Percentiles rank a stretch among this genome's conserved stretches.
Conservation (phyloP, 1,284 basidiomycete genomes). For the Cystobasidiaceae sp. region DNA sequence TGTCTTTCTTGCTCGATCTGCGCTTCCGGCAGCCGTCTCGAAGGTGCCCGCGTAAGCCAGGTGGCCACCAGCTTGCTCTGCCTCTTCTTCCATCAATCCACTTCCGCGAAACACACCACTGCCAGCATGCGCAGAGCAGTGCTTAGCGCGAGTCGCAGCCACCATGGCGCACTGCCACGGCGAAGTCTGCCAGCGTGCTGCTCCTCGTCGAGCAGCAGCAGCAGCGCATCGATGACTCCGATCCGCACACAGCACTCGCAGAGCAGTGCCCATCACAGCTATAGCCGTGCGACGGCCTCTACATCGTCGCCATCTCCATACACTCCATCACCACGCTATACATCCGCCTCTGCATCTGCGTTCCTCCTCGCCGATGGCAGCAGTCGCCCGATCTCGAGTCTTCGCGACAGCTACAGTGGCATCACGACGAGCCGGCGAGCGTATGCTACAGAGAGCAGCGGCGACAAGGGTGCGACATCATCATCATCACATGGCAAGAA, state of each 20-base stretch:
- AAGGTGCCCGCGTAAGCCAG: not conserved
- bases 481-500: not conserved
- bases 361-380: not conserved
- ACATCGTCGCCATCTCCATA: not conserved
- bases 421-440: too few relatives aligned
- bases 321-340: not conserved
- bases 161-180: constrained; percentile 1
- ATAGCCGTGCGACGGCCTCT: not conserved
- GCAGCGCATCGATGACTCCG: too few relatives aligned
- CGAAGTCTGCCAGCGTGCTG: not conserved
- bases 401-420: too few relatives aligned
- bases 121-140: constrained; percentile 29
- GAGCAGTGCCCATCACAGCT: too few relatives aligned
- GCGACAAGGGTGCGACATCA: too few relatives aligned
- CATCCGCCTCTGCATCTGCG: not conserved
- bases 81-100: not conserved
- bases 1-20: not conserved
- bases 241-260: too few relatives aligned
- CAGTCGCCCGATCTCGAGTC: not conserved
- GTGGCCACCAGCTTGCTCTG: not conserved
- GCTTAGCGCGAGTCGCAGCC: constrained; percentile 7
- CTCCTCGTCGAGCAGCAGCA: not conserved
- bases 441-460: constrained; percentile 25
- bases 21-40: too few relatives aligned
- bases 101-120: not conserved